phyloP scores from a whole-genome alignment of 805 yeast species.

The Alloascoidea africana region DNA sequence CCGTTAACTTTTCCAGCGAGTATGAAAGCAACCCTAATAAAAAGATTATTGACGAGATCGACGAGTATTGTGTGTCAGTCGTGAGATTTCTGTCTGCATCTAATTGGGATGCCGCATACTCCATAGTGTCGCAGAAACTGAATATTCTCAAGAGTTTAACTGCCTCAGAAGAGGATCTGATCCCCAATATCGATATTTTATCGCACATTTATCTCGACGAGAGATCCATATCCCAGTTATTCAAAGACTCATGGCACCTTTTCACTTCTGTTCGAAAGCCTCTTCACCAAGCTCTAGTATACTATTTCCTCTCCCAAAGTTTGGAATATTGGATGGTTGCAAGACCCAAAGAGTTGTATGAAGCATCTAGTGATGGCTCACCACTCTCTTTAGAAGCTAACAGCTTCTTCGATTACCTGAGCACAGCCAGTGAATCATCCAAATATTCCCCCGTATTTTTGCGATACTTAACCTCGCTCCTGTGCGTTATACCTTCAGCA shows the following conservation, averaged over 20 bases:
- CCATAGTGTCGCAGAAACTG: not conserved
- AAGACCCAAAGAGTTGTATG: not conserved
- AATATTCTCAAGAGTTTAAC: not conserved
- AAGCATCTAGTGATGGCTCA: not conserved
- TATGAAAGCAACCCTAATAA: not conserved
- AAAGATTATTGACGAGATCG: not conserved
- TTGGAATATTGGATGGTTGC: not conserved
- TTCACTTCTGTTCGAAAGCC: not conserved
- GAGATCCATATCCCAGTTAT: not conserved
- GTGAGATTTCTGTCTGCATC: not conserved
- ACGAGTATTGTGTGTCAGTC: slow-evolving; percentile 1
- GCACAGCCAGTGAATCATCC: not conserved
- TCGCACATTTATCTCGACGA: not conserved
- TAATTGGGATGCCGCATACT: not conserved
- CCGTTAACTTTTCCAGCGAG: not conserved
- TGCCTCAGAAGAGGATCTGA: not conserved
- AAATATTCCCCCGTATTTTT: not conserved
- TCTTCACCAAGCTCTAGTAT: not conserved
- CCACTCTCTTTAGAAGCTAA: not conserved
- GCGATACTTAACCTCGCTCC: not conserved
- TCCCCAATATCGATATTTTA: slow-evolving; percentile 1
- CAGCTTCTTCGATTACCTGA: not conserved
- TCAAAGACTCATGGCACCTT: not conserved
- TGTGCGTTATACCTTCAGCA: not conserved
- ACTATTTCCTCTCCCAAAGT: not conserved